Base-by-base conservation (phyloP, 441 rosid species). In the Kokia cookei region DNA sequence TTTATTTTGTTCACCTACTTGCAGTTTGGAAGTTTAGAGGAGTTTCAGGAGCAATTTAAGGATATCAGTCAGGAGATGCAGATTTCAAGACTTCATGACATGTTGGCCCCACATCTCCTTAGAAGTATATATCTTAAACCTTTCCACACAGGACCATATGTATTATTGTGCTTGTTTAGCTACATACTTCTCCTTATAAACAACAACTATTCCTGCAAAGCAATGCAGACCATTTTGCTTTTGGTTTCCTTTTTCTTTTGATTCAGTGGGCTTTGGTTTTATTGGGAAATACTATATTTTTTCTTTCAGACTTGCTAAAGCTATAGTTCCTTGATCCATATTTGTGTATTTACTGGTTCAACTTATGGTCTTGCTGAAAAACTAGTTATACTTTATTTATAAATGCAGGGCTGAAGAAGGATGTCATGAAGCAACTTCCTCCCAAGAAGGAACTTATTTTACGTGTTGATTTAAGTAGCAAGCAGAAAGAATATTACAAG, bases 51-150 rank as follows among this genome's bases (percentile, higher is more conserved):
- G 82, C 98, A 96, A 85, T 96, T 94, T 67, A 89, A 81, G 88
- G 99, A 96, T 86, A 96, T 94, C 81, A 90, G 90, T 83, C 99
- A 96, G 82, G 99, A 94, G 84, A 98, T 92, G 83, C 97, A 96
- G 83, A 87, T 96, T 78, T 90, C 90, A 69, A 86, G 99, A 66
- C 97, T 96, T 78, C 98, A 96, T 83, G 94, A 84, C 75, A 94
- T 94, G 98, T 79, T 94, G 91, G 96, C 97, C 17, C 98, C 98
- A 10, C 99, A 96, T 86, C 95, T 96, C 72, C 96, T 96, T 67
- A 81, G 97, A 86, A 89, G 98, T 94, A 91, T 82, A 71, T 60
- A 12, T 79, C 83, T 78, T 37, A 48, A 71, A 75, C 78, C 68
- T 48, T 63, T 76, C 69, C 71, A 66, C 55, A 35, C 35, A 58